phyloP scores from a whole-genome alignment of 2,329 filamentous ascomycete species.

The Hortaea sp. region DNA sequence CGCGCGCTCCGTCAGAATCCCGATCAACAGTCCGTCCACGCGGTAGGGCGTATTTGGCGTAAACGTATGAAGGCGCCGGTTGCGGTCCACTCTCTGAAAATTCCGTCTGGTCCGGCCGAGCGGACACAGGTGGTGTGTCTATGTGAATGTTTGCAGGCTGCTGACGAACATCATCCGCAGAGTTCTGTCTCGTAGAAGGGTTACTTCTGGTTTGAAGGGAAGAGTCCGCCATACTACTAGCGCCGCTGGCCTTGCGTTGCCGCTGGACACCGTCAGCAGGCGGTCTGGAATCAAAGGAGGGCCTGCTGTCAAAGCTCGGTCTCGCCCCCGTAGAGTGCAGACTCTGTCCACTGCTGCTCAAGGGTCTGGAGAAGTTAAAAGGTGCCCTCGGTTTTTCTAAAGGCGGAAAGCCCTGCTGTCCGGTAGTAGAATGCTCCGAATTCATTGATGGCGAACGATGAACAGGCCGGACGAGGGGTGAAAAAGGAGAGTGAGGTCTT shows the following conservation, averaged over 20 bases:
- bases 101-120: not conserved
- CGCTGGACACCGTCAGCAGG: conserved; percentile 8
- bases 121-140: not conserved
- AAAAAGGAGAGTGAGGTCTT: conserved; percentile 51
- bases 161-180: conserved; percentile 21
- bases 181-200: conserved; percentile 27
- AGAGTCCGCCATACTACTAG: conserved; percentile 17
- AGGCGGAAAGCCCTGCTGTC: conserved; percentile 1
- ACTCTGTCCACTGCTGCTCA: conserved; percentile 54
- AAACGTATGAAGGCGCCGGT: conserved; percentile 63
- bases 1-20: conserved; percentile 50
- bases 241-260: conserved; percentile 13
- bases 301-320: conserved; percentile 16
- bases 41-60: conserved; percentile 74
- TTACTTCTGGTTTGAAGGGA: conserved; percentile 9
- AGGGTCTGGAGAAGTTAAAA: conserved; percentile 84
- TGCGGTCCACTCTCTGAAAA: not conserved
- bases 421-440: conserved; percentile 63
- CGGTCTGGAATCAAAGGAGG: conserved; percentile 13
- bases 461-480: conserved; percentile 52
- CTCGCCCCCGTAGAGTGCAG: conserved; percentile 30
- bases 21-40: conserved; percentile 69
- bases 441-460: conserved; percentile 73
- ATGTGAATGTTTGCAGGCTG: not conserved
- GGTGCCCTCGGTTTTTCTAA: conserved; percentile 50